These are phyloP conservation scores for Phlegmacium glaucopus DNA, from an alignment of 768 basidiomycete genomes.

Conservation along the genomic window DNA sequence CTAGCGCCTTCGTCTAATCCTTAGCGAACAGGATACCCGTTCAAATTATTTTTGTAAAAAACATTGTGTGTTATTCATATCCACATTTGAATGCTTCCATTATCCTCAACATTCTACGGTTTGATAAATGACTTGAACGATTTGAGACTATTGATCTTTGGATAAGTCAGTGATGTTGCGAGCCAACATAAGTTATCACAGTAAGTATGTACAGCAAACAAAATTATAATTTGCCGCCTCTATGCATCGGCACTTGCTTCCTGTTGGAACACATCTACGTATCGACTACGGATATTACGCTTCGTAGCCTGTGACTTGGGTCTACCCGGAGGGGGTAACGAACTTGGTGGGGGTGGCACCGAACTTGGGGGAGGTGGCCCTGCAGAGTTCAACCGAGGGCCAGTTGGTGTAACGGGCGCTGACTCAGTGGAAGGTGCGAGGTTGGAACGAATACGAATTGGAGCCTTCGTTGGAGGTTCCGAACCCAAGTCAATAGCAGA, in stretches of 20 bases:
- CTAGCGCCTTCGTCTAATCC: background rate
- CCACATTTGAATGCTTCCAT: background rate
- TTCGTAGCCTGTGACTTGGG: slow-evolving; percentile 65
- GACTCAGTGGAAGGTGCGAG: slow-evolving; percentile 52
- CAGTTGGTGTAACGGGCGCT: slow-evolving; percentile 11
- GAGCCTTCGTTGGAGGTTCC: slow-evolving; percentile 48
- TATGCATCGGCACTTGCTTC: slow-evolving; percentile 25
- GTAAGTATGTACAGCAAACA: slow-evolving; percentile 12
- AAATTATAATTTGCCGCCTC: slow-evolving; percentile 11
- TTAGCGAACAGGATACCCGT: slow-evolving; percentile 62
- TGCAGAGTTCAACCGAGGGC: too few relatives aligned
- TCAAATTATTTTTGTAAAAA: slow-evolving; percentile 65
- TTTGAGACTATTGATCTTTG: too few relatives aligned
- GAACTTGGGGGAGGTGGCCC: too few relatives aligned
- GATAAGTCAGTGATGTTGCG: background rate
- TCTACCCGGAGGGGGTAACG: slow-evolving; percentile 45
- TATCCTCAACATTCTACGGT: too few relatives aligned
- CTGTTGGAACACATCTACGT: slow-evolving; percentile 88
- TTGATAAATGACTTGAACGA: too few relatives aligned
- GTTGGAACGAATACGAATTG: slow-evolving; percentile 62
- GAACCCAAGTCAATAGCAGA: slow-evolving; percentile 61
- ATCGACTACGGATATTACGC: slow-evolving; percentile 75
- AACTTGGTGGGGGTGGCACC: too few relatives aligned
- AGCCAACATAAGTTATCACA: slow-evolving; percentile 14
- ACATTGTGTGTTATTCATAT: slow-evolving; percentile 1